A percentile compares a stretch with the other conserved stretches of the same genome.
Conservation (phyloP, 176 grass and related monocot species). For the Aegilops sharonensis region DNA sequence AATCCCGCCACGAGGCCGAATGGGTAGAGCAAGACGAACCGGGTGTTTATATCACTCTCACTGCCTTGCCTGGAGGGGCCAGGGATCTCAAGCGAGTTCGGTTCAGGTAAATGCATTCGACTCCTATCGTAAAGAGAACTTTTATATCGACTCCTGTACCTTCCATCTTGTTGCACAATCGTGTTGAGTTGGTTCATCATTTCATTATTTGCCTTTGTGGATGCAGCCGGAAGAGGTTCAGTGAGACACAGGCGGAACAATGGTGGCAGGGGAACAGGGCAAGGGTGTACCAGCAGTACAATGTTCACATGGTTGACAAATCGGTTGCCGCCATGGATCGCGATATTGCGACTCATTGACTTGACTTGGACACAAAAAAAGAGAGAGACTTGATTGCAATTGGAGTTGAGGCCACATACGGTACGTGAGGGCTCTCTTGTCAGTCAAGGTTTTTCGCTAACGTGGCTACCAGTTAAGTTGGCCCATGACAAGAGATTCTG, state of each 20-base stretch:
- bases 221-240: constrained; percentile 90
- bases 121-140: not conserved
- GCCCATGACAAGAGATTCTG: constrained; percentile 38
- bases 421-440: constrained; percentile 28
- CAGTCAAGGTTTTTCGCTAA: constrained; percentile 46
- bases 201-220: not conserved
- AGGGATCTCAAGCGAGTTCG: constrained; percentile 91
- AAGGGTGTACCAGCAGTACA: constrained; percentile 89
- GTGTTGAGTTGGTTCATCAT: constrained; percentile 21
- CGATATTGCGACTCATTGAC: constrained; percentile 51
- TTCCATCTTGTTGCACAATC: not conserved
- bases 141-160: not conserved
- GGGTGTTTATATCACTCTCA: constrained; percentile 94
- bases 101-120: constrained; percentile 69
- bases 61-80: constrained; percentile 68
- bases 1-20: constrained; percentile 65
- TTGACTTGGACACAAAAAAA: constrained; percentile 30
- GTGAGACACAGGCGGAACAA: constrained; percentile 87
- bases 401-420: constrained; percentile 30
- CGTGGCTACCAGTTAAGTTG: constrained; percentile 55
- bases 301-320: constrained; percentile 81
- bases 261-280: constrained; percentile 97
- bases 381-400: constrained; percentile 26
- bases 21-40: constrained; percentile 97
- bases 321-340: constrained; percentile 50